These are phyloP conservation scores for Mycothermus thermophilus DNA, from an alignment of 495 filamentous ascomycete genomes.

Conservation along the genomic window DNA sequence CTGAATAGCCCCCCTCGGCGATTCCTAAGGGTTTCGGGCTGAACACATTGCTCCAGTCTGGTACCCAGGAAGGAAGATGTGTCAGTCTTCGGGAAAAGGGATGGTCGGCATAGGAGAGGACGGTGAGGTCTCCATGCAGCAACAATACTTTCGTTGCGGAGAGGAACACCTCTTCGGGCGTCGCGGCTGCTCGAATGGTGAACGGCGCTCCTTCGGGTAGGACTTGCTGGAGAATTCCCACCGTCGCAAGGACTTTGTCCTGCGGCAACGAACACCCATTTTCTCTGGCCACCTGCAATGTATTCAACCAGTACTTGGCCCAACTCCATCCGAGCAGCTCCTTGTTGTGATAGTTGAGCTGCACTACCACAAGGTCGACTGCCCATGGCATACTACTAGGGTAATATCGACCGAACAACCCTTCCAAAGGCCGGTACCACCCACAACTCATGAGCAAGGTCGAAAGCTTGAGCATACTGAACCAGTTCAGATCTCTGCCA, in stretches of 20 bases:
- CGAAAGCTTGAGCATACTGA: conserved; percentile 1
- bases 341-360: too few relatives aligned
- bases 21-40: conserved; percentile 5
- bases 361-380: too few relatives aligned
- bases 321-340: not conserved
- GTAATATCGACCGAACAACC: not conserved
- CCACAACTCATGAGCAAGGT: not conserved
- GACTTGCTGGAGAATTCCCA: conserved; percentile 6
- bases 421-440: conserved; percentile 4
- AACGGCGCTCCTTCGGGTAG: conserved; percentile 1
- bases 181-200: conserved; percentile 1
- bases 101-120: conserved; percentile 5
- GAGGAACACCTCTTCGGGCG: conserved; percentile 5
- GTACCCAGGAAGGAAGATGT: conserved; percentile 5
- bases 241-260: conserved; percentile 7
- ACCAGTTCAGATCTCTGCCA: conserved; percentile 1
- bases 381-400: too few relatives aligned
- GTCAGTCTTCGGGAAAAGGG: conserved; percentile 1
- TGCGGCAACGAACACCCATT: conserved; percentile 3
- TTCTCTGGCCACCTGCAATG: not conserved
- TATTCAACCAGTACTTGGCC: conserved; percentile 5
- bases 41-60: conserved; percentile 1
- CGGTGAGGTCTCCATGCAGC: conserved; percentile 2
- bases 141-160: conserved; percentile 3
- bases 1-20: conserved; percentile 1